Evolutionary conservation across 2,329 filamentous ascomycete species (phyloP), one percentile per base, ranked within the genome.

Genomic region (Endocalyx cinctus): DNA sequence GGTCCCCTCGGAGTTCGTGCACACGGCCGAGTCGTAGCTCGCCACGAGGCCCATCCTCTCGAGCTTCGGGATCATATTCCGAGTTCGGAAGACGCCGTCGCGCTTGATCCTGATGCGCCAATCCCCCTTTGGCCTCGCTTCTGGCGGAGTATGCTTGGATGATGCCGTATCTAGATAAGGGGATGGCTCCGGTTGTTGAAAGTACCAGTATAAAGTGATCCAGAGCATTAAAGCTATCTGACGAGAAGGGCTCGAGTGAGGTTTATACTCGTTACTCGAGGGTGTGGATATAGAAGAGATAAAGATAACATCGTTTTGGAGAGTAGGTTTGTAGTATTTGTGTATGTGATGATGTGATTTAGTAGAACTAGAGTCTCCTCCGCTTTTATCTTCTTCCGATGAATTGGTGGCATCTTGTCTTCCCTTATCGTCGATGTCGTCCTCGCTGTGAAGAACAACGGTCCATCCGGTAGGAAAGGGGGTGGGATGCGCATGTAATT

Each of bases 201-300:
- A 97, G 67, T 97, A 97, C 90, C 90, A 97, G 67, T 87, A 95
- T 26, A 97, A 68, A 2, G 87, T 89, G 20, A 88, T 79, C 86
- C 87, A 97, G 6, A 97, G 72, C 84, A 96, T 94, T 86, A 96
- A 88, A 46, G 90, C 90, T 39, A 95, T 86, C 63, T 94, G 86
- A 27, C 89, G 73, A 1, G 87, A 92, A 0, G 87, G 87, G 41
- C 87, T 94, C 11, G 72, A 79, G 2, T 83, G 76, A 1, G 87
- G 79, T 54, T 84, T 87, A 64, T 84, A 94, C 30, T 95, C 87
- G 54, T 65, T 77, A 57, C 71, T 84, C 31, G 83, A 84, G 0
- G 90, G 87, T 46, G 84, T 87, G 31, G 87, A 90, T 42, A 95
- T 88, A 41, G 86, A 90, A 4, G 88, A 95, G 50, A 97, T 90